Conservation (phyloP, 1,284 basidiomycete species). For the Rhizoctonia solani region DNA sequence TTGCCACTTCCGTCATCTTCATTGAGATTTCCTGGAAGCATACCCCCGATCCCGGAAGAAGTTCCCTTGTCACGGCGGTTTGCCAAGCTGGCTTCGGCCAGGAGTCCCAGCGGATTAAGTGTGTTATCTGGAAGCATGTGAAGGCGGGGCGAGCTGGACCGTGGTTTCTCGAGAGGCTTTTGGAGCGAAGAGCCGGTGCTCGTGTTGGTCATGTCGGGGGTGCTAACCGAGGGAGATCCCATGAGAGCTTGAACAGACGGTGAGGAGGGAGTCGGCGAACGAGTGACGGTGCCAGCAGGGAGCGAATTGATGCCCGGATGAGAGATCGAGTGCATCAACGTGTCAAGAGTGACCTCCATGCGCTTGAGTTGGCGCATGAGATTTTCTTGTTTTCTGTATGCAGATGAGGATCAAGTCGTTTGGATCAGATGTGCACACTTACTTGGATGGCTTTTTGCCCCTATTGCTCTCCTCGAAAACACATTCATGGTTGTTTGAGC, state of each 20-base stretch:
- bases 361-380: constrained; percentile 85
- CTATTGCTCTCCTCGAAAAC: constrained; percentile 94
- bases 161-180: constrained; percentile 38
- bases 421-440: constrained; percentile 43
- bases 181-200: not conserved
- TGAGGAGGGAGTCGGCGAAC: constrained; percentile 70
- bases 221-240: constrained; percentile 34
- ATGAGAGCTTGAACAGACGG: constrained; percentile 43
- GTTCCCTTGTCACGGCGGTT: constrained; percentile 60
- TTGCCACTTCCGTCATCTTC: constrained; percentile 77
- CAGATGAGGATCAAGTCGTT: constrained; percentile 45
- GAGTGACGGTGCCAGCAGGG: constrained; percentile 75
- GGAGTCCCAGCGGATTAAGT: constrained; percentile 84
- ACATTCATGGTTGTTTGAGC: constrained; percentile 51
- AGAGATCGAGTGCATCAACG: constrained; percentile 79
- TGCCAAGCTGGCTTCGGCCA: constrained; percentile 89
- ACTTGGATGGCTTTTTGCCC: constrained; percentile 90
- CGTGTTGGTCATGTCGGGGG: constrained; percentile 33
- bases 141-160: constrained; percentile 62
- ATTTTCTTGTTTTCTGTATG: constrained; percentile 83
- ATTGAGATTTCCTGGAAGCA: constrained; percentile 19
- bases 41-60: constrained; percentile 2
- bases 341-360: constrained; percentile 91
- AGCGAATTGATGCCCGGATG: constrained; percentile 65
- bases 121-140: constrained; percentile 90